Evolutionary conservation across 352 stramenopile genomes (phyloP), one percentile per base, ranked within the genome.

Genomic region (Aphanomyces stellatus): DNA sequence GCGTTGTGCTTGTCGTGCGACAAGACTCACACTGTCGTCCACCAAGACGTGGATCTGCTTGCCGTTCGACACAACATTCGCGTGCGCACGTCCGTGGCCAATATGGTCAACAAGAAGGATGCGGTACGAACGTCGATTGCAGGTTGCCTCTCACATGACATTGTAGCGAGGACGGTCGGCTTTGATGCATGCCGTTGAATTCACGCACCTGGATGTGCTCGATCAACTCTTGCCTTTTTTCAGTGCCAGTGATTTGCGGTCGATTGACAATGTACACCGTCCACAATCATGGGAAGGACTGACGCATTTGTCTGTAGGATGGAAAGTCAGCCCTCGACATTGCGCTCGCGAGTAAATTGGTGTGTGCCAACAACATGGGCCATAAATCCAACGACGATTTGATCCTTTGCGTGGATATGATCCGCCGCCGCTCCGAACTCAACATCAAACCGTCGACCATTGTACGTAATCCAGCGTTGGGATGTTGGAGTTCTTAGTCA

Each of bases 261-360:
- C 17, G 10, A 67, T 22, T 5, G 60, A 67, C 34, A 28, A 67
- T 37, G 59, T 65, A 65, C 15, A n/a, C n/a, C 3, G 2, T n/a
- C 2, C 28, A 33, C 25, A 30, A 34, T 5, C 19, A 35, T 34
- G 10, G 25, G 22, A 6, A 17, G 25, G 31, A 34, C 13, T 57
- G 24, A 57, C 25, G 10, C 49, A 22, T 40, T 11, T 57, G n/a
- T 35, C 5, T 53, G 22, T 65, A 65, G 59, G 49, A 6, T 11
- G 30, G 49, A 2, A 67, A 67, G 25, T 42, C 60, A 17, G 60
- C 60, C 13, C 46, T 67, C 11, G 60, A 67, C 35, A 25, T 57
- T 46, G 60, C 49, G 22, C 31, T 67, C 3, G 22, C 37, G 15
- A 37, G 60, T 13, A 56, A 59, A n/a, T 24, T 67, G 4, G 42